Conservation (phyloP, 2,329 filamentous ascomycete species). For the Monosporascus sp. region DNA sequence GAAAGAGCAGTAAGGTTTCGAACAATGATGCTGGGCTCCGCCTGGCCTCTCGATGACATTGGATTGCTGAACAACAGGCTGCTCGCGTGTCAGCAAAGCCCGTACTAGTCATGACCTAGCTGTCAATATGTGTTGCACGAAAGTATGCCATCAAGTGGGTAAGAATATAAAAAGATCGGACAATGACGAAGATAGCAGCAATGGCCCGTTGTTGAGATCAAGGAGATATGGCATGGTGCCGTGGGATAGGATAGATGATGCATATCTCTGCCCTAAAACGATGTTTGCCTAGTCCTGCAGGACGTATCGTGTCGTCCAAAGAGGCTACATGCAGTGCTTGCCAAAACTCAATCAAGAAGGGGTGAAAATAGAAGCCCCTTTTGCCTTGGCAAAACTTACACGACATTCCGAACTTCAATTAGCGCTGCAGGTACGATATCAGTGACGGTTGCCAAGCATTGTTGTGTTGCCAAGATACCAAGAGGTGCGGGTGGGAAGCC, state of each 20-base stretch:
- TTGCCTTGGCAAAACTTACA: slow-evolving; percentile 31
- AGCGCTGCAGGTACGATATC: slow-evolving; percentile 34
- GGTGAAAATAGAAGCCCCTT: background rate
- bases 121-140: background rate
- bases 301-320: no score
- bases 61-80: slow-evolving; percentile 59
- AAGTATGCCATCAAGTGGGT: background rate
- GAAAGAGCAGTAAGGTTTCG: slow-evolving; percentile 52
- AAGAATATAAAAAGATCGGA: background rate
- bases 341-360: background rate
- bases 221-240: no score
- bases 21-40: slow-evolving; percentile 48
- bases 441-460: slow-evolving; percentile 18
- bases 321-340: background rate
- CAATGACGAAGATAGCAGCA: background rate
- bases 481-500: background rate
- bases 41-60: slow-evolving; percentile 43
- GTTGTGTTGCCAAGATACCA: slow-evolving; percentile 5
- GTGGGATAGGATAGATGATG: no score
- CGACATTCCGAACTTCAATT: slow-evolving; percentile 44
- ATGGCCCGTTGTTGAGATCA: no score
- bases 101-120: background rate
- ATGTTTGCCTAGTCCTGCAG: no score
- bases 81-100: slow-evolving; percentile 10
- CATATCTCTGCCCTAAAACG: no score